Conservation (phyloP, 2,329 filamentous ascomycete genomes). For the Trichoderma sp. region DNA sequence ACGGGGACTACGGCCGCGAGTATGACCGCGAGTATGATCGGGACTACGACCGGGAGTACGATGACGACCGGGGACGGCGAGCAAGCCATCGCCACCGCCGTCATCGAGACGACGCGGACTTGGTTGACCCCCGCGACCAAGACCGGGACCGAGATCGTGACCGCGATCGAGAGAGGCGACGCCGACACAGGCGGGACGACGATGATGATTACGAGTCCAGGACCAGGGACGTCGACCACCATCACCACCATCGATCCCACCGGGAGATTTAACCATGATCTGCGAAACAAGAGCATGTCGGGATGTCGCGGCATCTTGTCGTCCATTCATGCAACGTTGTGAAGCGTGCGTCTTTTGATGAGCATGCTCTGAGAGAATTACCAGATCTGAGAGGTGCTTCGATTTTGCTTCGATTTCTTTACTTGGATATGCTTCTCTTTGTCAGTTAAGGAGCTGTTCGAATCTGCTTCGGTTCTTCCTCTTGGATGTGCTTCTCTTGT, state of each 20-base stretch:
- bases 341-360: conserved; percentile 2
- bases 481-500: background rate
- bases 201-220: conserved; percentile 32
- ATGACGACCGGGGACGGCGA: conserved; percentile 28
- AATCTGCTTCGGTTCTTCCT: background rate
- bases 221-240: conserved; percentile 29
- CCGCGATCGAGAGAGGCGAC: conserved; percentile 35
- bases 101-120: conserved; percentile 32
- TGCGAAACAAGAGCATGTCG: background rate
- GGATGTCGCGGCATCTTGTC: background rate
- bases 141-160: conserved; percentile 39
- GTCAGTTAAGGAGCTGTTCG: no score
- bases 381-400: no score
- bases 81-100: conserved; percentile 30
- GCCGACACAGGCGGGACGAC: conserved; percentile 32
- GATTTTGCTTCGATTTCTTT: background rate
- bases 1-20: conserved; percentile 28
- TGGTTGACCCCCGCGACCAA: conserved; percentile 43
- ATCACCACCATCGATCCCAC: conserved; percentile 32
- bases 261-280: conserved; percentile 29
- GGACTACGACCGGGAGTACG: conserved; percentile 28
- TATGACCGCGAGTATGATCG: conserved; percentile 33
- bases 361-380: background rate
- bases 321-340: background rate
- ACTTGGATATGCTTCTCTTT: background rate